Percentiles rank a stretch among this genome's conserved stretches.
These are phyloP conservation scores for Dactylella cylindrospora DNA, from an alignment of 2,329 filamentous ascomycete genomes.

Conservation along the genomic window DNA sequence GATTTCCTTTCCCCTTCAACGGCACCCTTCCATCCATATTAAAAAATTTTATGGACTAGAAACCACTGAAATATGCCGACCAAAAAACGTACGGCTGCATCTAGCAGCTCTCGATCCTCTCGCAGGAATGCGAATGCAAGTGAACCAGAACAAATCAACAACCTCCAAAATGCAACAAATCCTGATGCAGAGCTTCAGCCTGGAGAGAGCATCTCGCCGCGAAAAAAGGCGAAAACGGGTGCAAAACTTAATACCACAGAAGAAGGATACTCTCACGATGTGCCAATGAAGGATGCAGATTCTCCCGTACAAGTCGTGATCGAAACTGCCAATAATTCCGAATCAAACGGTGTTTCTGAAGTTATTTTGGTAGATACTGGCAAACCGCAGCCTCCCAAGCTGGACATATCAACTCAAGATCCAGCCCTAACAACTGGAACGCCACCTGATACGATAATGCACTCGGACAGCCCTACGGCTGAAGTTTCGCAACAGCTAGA, in stretches of 20 bases:
- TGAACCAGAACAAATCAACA: too few relatives aligned
- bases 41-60: too few relatives aligned
- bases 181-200: constrained; percentile 5
- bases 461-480: constrained; percentile 16
- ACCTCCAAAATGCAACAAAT: not conserved
- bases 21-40: too few relatives aligned
- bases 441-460: constrained; percentile 6
- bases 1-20: too few relatives aligned
- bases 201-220: constrained; percentile 16
- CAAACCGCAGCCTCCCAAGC: not conserved
- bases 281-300: constrained; percentile 6
- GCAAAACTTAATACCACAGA: not conserved
- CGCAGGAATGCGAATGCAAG: too few relatives aligned
- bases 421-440: not conserved
- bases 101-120: too few relatives aligned
- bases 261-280: not conserved
- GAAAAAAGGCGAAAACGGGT: constrained; percentile 31
- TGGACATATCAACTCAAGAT: not conserved
- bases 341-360: not conserved
- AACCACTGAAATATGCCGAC: too few relatives aligned
- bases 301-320: constrained; percentile 4
- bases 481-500: constrained; percentile 32
- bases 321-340: constrained; percentile 1
- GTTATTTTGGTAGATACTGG: not conserved
- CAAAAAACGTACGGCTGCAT: too few relatives aligned